phyloP scores from a whole-genome alignment of 2,329 filamentous ascomycete genomes.

The Penicillium sp. region DNA sequence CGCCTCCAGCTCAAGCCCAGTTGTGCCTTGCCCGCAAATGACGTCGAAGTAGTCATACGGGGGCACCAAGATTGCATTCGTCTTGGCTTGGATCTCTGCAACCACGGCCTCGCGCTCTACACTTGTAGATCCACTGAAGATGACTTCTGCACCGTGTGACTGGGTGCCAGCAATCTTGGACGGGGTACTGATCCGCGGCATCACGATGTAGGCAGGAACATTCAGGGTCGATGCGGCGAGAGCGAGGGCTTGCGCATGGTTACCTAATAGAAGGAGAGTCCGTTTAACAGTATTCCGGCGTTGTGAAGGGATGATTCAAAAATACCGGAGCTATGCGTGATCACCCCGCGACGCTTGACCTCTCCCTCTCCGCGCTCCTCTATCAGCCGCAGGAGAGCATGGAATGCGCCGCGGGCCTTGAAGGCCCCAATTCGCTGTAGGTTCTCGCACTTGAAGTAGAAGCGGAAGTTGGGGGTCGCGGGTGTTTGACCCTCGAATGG shows the following conservation, averaged over 20 bases:
- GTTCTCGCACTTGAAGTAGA: conserved; percentile 98
- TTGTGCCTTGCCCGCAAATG: conserved; percentile 87
- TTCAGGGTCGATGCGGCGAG: conserved; percentile 70
- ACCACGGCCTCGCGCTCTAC: conserved; percentile 76
- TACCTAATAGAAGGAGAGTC: conserved; percentile 55
- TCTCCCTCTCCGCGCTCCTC: conserved; percentile 58
- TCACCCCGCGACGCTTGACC: conserved; percentile 64
- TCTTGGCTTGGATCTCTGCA: conserved; percentile 62
- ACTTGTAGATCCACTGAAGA: conserved; percentile 77
- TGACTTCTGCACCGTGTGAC: conserved; percentile 69
- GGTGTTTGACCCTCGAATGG: conserved; percentile 55
- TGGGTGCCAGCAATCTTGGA: conserved; percentile 80
- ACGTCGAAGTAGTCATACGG: conserved; percentile 92
- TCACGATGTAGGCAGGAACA: conserved; percentile 82
- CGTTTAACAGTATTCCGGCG: not conserved
- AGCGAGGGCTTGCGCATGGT: conserved; percentile 89
- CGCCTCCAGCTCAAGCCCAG: conserved; percentile 72
- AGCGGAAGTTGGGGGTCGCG: conserved; percentile 60
- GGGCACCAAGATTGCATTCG: conserved; percentile 73
- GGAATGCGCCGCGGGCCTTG: conserved; percentile 86
- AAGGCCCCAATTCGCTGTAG: conserved; percentile 86
- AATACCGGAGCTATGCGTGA: conserved; percentile 82
- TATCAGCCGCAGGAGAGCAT: conserved; percentile 70
- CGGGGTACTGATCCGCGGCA: conserved; percentile 80
- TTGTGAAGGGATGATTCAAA: conserved; percentile 3